Evolutionary conservation across 805 yeast species (phyloP).

Genomic region (Candida wancherniae): DNA sequence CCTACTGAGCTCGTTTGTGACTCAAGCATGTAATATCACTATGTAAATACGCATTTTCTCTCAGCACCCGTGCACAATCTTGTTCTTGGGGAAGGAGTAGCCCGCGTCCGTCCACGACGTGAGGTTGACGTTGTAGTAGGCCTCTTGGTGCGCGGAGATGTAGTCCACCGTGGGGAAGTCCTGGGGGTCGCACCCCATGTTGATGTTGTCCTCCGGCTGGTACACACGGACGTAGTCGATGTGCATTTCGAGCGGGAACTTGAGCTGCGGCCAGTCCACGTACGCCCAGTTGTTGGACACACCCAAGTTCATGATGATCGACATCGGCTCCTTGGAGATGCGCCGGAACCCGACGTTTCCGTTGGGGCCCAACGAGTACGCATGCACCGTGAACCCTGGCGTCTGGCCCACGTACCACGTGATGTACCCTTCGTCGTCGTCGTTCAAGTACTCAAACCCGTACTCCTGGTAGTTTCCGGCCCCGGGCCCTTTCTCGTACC

Average conservation of each 20-base stretch:
- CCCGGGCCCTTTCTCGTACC: conserved; percentile 71
- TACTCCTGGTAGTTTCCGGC: conserved; percentile 59
- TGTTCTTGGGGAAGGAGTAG: conserved; percentile 53
- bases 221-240: conserved; percentile 39
- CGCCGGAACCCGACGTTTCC: conserved; percentile 35
- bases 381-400: conserved; percentile 25
- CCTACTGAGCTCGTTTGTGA: conserved; percentile 1
- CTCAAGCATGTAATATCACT: neutral
- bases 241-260: conserved; percentile 33
- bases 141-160: conserved; percentile 27
- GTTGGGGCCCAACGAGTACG: conserved; percentile 35
- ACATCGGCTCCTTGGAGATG: conserved; percentile 36
- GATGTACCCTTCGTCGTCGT: conserved; percentile 63
- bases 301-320: conserved; percentile 37
- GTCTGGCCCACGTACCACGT: conserved; percentile 82
- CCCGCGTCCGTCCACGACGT: conserved; percentile 39
- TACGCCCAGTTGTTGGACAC: conserved; percentile 37
- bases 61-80: conserved; percentile 20
- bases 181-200: conserved; percentile 35
- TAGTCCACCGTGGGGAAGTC: conserved; percentile 35
- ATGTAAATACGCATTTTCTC: neutral
- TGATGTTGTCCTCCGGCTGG: conserved; percentile 28
- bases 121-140: conserved; percentile 31
- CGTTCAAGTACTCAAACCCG: conserved; percentile 75
- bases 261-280: conserved; percentile 31